Conservation (phyloP, 331 rosid genomes). For the Quercus lobata region DNA sequence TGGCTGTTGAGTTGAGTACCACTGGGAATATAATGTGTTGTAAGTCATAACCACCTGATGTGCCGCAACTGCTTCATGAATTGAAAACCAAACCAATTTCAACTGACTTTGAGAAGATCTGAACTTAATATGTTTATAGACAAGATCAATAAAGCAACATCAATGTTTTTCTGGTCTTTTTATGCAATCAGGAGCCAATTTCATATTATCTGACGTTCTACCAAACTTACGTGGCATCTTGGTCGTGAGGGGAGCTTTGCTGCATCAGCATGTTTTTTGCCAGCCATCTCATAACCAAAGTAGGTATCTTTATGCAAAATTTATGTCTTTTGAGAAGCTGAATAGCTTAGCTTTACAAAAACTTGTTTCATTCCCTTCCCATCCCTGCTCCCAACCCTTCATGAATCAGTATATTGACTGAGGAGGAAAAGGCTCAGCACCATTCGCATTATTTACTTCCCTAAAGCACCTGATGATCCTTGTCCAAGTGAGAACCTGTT, state of each 20-base stretch:
- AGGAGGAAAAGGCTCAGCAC: not conserved
- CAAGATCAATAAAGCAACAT: not conserved
- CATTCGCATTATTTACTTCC: not conserved
- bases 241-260: not conserved
- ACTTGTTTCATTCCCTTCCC: not conserved
- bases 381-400: not conserved
- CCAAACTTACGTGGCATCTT: not conserved
- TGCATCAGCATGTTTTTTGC: not conserved
- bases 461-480: not conserved
- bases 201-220: not conserved
- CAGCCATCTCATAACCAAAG: not conserved
- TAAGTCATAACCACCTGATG: not conserved
- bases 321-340: not conserved
- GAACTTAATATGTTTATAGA: not conserved
- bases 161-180: not conserved
- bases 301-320: constrained; percentile 13
- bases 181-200: not conserved
- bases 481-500: not conserved
- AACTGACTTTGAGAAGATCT: not conserved
- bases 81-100: not conserved
- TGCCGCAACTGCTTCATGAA: not conserved
- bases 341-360: not conserved
- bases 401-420: not conserved
- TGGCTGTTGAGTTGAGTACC: constrained; percentile 4
- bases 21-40: not conserved